Evolutionary conservation across 257 asterid species (phyloP).

Genomic region (Solanum microdontum): DNA sequence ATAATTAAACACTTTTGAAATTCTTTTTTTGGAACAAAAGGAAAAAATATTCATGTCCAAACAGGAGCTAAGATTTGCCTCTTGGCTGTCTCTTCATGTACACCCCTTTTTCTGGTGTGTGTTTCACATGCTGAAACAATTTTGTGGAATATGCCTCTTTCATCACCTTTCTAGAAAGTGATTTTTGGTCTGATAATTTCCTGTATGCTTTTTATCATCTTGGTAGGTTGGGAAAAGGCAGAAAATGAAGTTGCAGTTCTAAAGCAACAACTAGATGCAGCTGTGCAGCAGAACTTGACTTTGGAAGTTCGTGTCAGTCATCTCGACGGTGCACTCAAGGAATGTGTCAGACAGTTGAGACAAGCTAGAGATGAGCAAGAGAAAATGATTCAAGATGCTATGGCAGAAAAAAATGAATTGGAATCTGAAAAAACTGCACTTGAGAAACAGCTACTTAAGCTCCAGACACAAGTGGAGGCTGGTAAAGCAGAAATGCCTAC

Average conservation of each 20-base stretch:
- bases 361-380: constrained; percentile 58
- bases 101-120: neutral
- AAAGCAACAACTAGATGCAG: constrained; percentile 63
- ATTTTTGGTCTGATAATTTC: neutral
- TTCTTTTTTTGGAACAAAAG: neutral
- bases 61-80: neutral
- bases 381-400: constrained; percentile 26
- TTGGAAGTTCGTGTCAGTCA: constrained; percentile 61
- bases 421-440: constrained; percentile 30
- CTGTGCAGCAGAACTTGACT: constrained; percentile 52
- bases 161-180: neutral
- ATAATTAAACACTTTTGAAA: neutral
- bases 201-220: neutral
- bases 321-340: constrained; percentile 76
- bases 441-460: constrained; percentile 38
- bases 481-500: constrained; percentile 11
- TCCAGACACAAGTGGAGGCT: constrained; percentile 21
- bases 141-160: neutral
- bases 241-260: constrained; percentile 49
- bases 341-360: constrained; percentile 64
- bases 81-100: neutral
- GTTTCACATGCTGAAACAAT: neutral
- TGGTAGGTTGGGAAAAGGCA: constrained; percentile 79
- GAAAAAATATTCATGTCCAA: neutral
- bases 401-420: constrained; percentile 27